Evolutionary conservation across 306 rosid species (phyloP).

Genomic region (Fragaria vesca): DNA sequence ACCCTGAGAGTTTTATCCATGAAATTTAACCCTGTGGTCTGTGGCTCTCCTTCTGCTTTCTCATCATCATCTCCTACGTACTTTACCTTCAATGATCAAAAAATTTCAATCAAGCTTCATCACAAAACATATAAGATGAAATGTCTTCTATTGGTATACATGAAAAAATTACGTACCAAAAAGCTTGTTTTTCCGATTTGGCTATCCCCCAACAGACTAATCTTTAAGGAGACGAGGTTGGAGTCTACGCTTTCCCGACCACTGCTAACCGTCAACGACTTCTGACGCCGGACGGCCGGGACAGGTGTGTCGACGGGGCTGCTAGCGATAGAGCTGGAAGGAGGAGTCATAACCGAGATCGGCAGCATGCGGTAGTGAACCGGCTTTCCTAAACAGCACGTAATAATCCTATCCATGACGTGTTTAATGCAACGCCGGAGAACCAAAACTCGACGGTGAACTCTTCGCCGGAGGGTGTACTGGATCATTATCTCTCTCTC

Average conservation of each 20-base stretch:
- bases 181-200: conserved; percentile 90
- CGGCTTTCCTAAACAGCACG: conserved; percentile 52
- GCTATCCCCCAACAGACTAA: conserved; percentile 78
- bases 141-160: neutral
- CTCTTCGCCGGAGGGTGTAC: conserved; percentile 31
- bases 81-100: conserved; percentile 50
- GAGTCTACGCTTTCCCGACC: conserved; percentile 30
- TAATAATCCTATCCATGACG: conserved; percentile 42
- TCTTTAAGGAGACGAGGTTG: conserved; percentile 84
- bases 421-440: conserved; percentile 66
- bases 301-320: neutral
- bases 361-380: conserved; percentile 48
- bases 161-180: conserved; percentile 41
- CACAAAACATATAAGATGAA: neutral
- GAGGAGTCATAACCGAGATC: conserved; percentile 16
- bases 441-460: conserved; percentile 41
- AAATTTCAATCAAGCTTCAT: neutral
- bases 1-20: conserved; percentile 72
- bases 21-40: conserved; percentile 41
- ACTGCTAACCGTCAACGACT: neutral
- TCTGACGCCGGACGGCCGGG: neutral
- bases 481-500: conserved; percentile 5
- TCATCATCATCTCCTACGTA: conserved; percentile 58
- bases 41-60: conserved; percentile 27
- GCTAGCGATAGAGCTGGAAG: neutral